A percentile compares a stretch with the other conserved stretches of the same genome.
phyloP scores from a whole-genome alignment of 371 early-diverging fungal genomes.

The Apophysomyces trapeziformis region DNA sequence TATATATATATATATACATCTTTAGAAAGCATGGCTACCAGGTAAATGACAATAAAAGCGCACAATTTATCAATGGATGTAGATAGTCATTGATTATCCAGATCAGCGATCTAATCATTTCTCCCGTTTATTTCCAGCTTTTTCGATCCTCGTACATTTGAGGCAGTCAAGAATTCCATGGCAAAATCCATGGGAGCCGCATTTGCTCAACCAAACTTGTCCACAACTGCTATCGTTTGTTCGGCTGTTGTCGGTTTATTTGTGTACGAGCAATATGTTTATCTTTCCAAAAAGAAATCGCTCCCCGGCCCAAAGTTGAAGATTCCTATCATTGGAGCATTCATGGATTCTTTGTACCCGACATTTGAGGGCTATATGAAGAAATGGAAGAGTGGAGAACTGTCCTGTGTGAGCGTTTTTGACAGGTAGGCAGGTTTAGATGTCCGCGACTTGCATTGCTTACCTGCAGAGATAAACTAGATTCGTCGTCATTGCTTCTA shows the following conservation, averaged over 20 bases:
- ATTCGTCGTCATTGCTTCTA: slow-evolving; percentile 59
- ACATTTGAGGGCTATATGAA: slow-evolving; percentile 60
- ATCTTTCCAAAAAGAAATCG: slow-evolving; percentile 52
- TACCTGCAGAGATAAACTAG: slow-evolving; percentile 22
- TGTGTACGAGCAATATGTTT: slow-evolving; percentile 56
- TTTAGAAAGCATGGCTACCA: neutral
- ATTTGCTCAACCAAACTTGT: slow-evolving; percentile 27
- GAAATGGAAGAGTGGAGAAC: slow-evolving; percentile 60
- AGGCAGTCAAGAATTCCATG: slow-evolving; percentile 47
- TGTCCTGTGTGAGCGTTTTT: slow-evolving; percentile 60
- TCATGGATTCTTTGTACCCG: slow-evolving; percentile 57
- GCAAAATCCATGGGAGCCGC: slow-evolving; percentile 12
- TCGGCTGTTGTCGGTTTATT: slow-evolving; percentile 52
- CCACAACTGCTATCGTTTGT: slow-evolving; percentile 47
- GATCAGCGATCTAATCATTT: slow-evolving; percentile 44
- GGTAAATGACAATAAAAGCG: neutral
- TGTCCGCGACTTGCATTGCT: neutral
- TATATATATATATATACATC: too few species aligned
- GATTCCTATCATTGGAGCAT: slow-evolving; percentile 58
- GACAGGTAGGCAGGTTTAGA: slow-evolving; percentile 37
- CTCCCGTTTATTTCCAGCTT: slow-evolving; percentile 22
- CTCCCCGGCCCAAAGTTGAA: slow-evolving; percentile 56
- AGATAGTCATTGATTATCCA: neutral
- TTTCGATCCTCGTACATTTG: slow-evolving; percentile 50
- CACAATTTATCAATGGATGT: too few species aligned